Evolutionary conservation across 306 rosid genomes (phyloP), one percentile per base, ranked within the genome.

Genomic region (Cicer pinnatifidum): DNA sequence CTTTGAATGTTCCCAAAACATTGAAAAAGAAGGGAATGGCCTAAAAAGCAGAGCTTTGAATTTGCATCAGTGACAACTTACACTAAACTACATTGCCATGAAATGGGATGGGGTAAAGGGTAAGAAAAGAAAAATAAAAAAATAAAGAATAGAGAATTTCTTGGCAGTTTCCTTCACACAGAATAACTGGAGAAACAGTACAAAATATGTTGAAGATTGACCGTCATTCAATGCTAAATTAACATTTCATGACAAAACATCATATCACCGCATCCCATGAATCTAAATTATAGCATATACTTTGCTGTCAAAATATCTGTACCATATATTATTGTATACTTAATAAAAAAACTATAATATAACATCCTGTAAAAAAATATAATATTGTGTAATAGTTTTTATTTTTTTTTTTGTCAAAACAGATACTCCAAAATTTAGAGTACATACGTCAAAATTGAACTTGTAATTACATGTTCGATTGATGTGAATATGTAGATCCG

Each of bases 161-260:
- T 84, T 77, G 78, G 85, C 86, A 78, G 37, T 75, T 79, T 78
- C 77, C 19, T 69, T 74, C 54, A n/a, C 67, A 74, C 67, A 51
- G 82, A 20, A 69, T 73, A 70, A 78, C 77, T 77, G 60, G 62
- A 40, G 84, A 38, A 11, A 66, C 75, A 67, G 79, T 67, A 58
- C 51, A 72, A 65, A 28, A 74, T 72, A 67, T 78, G 77, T 82
- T 72, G 64, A 79, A 80, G 77, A 63, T 75, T 85, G 78, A 84
- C 82, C 75, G 64, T 84, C 78, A 63, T 75, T 86, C 75, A 83
- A 83, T 75, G 80, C 83, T 73, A 77, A 80, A 76, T 86, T 81
- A 72, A 76, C 90, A 84, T 69, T 82, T 73, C 78, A 77, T 63
- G 94, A 82, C 90, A 90, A 90, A 84, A 84, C 83, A 86, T 88